phyloP scores from a whole-genome alignment of 179 eudicot species.

The Silene vulgaris region DNA sequence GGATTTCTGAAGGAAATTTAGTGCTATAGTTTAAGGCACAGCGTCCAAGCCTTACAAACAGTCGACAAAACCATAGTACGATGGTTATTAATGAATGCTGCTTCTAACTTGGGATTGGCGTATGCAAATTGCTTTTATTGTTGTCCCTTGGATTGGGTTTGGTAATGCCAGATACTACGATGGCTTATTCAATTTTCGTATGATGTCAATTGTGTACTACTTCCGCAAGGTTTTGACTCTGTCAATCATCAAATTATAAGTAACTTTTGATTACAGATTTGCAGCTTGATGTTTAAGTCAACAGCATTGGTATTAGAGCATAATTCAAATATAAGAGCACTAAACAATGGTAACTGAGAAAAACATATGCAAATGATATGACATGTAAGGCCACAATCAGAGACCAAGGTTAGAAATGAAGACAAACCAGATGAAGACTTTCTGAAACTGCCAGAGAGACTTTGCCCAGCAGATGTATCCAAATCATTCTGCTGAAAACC shows the following conservation, averaged over 20 bases:
- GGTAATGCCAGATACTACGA: background rate
- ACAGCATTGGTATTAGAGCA: constrained; percentile 13
- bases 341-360: background rate
- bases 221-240: background rate
- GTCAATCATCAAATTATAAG: background rate
- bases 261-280: background rate
- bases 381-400: constrained; percentile 8
- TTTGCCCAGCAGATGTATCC: constrained; percentile 38
- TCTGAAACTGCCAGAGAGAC: constrained; percentile 45
- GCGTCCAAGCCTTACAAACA: background rate
- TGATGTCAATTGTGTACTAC: background rate
- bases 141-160: background rate
- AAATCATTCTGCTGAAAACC: constrained; percentile 47
- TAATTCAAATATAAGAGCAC: background rate
- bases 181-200: background rate
- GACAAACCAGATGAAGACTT: constrained; percentile 44
- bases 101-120: background rate
- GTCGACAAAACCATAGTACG: background rate
- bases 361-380: constrained; percentile 9
- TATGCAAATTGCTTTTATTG: background rate
- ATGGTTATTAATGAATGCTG: background rate
- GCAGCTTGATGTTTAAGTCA: background rate
- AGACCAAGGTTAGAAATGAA: constrained; percentile 6
- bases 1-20: too few relatives aligned
- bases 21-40: background rate